These are phyloP conservation scores for Parascedosporium putredinis DNA, from an alignment of 2,329 filamentous ascomycete genomes.

Conservation along the genomic window DNA sequence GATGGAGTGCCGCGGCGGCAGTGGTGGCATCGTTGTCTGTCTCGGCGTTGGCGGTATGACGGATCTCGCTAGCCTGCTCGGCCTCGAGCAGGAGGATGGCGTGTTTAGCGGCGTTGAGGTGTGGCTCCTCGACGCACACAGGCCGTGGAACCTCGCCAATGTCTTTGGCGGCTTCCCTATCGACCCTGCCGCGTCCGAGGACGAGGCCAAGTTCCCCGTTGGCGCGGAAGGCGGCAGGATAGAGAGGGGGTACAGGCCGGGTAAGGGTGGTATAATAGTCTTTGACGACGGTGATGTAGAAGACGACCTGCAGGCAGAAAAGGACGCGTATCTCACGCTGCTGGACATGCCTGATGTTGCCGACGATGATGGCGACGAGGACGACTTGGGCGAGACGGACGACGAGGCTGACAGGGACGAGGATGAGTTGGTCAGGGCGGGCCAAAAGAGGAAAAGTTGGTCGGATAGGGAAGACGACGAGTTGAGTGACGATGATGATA, in stretches of 20 bases:
- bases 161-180: slow-evolving; percentile 69
- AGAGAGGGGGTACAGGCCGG: slow-evolving; percentile 59
- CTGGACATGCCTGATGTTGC: slow-evolving; percentile 85
- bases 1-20: slow-evolving; percentile 75
- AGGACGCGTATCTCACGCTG: slow-evolving; percentile 74
- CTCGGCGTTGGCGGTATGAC: slow-evolving; percentile 87
- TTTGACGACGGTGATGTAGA: slow-evolving; percentile 96
- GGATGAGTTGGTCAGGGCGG: slow-evolving; percentile 31
- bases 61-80: slow-evolving; percentile 71
- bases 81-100: slow-evolving; percentile 57
- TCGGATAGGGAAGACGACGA: slow-evolving; percentile 61
- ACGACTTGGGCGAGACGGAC: slow-evolving; percentile 48
- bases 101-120: slow-evolving; percentile 79
- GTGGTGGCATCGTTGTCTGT: slow-evolving; percentile 82
- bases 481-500: slow-evolving; percentile 61
- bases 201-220: slow-evolving; percentile 40
- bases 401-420: slow-evolving; percentile 50
- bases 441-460: slow-evolving; percentile 71
- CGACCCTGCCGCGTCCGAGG: slow-evolving; percentile 34
- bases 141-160: slow-evolving; percentile 92
- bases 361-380: slow-evolving; percentile 55
- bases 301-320: slow-evolving; percentile 63
- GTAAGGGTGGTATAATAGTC: slow-evolving; percentile 80
- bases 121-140: slow-evolving; percentile 84
- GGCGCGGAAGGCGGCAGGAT: slow-evolving; percentile 69